Conservation (phyloP, 805 yeast genomes). For the Grigorovia humatica region DNA sequence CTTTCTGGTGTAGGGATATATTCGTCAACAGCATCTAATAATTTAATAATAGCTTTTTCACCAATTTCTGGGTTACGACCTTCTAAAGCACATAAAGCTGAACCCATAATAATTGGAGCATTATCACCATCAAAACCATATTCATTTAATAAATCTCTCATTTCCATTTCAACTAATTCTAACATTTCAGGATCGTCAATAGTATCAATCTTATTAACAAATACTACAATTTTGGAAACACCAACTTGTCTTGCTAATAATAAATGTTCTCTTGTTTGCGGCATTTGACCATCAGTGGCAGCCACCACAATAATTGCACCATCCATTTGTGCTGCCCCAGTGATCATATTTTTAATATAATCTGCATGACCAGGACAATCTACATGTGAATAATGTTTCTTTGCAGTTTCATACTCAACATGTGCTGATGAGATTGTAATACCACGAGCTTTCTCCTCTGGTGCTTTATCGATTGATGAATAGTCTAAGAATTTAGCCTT, state of each 20-base stretch:
- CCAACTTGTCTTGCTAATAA: constrained; percentile 98
- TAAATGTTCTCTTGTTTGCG: constrained; percentile 98
- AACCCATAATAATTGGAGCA: constrained; percentile 96
- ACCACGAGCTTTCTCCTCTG: constrained; percentile 99
- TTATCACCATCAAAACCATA: constrained; percentile 98
- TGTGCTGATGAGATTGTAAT: constrained; percentile 97
- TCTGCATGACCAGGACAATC: constrained; percentile 99
- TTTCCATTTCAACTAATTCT: constrained; percentile 99
- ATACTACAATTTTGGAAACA: constrained; percentile 93
- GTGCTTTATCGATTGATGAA: constrained; percentile 89
- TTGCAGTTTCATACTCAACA: constrained; percentile 91
- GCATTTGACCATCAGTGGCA: constrained; percentile 99
- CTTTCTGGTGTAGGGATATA: constrained; percentile 94
- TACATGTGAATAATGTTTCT: constrained; percentile 94
- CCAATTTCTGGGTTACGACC: constrained; percentile 86
- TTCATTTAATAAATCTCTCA: constrained; percentile 86
- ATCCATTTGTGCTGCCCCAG: constrained; percentile 99
- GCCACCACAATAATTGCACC: constrained; percentile 99
- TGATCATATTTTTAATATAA: constrained; percentile 97
- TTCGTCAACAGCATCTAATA: constrained; percentile 87
- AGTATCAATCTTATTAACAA: constrained; percentile 96
- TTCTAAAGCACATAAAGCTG: constrained; percentile 95
- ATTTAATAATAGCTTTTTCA: constrained; percentile 65
- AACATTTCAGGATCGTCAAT: constrained; percentile 98
- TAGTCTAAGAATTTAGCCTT: constrained; percentile 93